phyloP scores from a whole-genome alignment of 352 stramenopile genomes.

The Thalassiosira livingstoniorum region DNA sequence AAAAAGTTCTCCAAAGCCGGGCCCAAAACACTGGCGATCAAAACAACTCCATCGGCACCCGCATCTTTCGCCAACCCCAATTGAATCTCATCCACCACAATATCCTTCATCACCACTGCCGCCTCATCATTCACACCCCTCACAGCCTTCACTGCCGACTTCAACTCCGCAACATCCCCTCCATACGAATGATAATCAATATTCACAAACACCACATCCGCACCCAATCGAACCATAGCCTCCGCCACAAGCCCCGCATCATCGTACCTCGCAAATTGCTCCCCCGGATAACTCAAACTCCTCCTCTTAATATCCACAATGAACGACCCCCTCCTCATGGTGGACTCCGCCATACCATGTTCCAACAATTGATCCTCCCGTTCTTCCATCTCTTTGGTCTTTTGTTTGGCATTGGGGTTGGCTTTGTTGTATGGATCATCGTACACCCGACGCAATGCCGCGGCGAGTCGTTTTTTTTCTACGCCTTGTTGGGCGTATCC shows the following conservation, averaged over 20 bases:
- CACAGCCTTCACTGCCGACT: constrained; percentile 72
- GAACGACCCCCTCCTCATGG: constrained; percentile 79
- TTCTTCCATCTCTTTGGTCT: constrained; percentile 42
- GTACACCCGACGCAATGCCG: constrained; percentile 78
- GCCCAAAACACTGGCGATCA: constrained; percentile 82
- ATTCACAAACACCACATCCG: constrained; percentile 85
- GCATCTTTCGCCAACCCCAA: constrained; percentile 83
- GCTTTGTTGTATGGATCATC: constrained; percentile 74
- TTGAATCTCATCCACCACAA: constrained; percentile 86
- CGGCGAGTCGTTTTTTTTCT: constrained; percentile 67
- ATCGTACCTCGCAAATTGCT: constrained; percentile 82
- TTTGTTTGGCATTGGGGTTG: constrained; percentile 58
- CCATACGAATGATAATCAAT: constrained; percentile 83
- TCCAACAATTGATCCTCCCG: constrained; percentile 72
- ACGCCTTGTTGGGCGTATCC: constrained; percentile 75
- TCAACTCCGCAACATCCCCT: constrained; percentile 79
- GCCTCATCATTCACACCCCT: constrained; percentile 65
- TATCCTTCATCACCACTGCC: constrained; percentile 86
- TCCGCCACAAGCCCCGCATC: constrained; percentile 82
- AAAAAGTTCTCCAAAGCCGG: constrained; percentile 82
- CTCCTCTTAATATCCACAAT: constrained; percentile 85
- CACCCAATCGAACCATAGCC: constrained; percentile 84
- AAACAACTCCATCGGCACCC: constrained; percentile 81
- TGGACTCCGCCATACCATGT: constrained; percentile 69
- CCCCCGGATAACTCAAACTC: constrained; percentile 73